Percentiles rank a stretch among this genome's conserved stretches.
phyloP scores from a whole-genome alignment of 768 basidiomycete species.

The Pleurotus platypus region DNA sequence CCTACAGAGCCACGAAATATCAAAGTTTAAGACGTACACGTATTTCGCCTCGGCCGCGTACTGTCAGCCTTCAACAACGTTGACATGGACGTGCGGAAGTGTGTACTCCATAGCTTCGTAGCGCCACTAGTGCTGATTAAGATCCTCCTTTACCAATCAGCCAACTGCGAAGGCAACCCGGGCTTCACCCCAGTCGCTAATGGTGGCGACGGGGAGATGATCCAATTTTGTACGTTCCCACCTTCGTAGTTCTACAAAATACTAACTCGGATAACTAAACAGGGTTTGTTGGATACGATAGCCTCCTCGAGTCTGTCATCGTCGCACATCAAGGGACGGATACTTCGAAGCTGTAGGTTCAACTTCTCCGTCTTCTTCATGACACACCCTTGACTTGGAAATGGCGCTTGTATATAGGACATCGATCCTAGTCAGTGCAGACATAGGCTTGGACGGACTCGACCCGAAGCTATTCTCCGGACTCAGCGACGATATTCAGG shows the following conservation, averaged over 20 bases:
- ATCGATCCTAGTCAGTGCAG: slow-evolving; percentile 34
- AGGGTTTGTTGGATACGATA: slow-evolving; percentile 27
- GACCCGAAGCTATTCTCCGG: slow-evolving; percentile 42
- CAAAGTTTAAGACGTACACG: slow-evolving; percentile 41
- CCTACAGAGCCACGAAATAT: slow-evolving; percentile 36
- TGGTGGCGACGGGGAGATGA: slow-evolving; percentile 37
- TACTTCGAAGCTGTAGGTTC: slow-evolving; percentile 27
- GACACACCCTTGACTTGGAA: neutral
- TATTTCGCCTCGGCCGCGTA: slow-evolving; percentile 13
- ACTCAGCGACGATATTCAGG: slow-evolving; percentile 31
- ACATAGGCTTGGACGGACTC: slow-evolving; percentile 27
- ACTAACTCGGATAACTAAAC: neutral
- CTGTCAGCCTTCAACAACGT: slow-evolving; percentile 4
- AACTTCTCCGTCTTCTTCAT: neutral
- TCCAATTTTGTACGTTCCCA: slow-evolving; percentile 34
- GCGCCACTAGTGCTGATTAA: neutral
- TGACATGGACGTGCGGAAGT: slow-evolving; percentile 12
- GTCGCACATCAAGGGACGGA: slow-evolving; percentile 45
- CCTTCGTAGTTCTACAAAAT: neutral
- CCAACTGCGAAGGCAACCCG: slow-evolving; percentile 6
- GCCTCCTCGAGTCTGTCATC: slow-evolving; percentile 30
- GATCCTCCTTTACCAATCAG: neutral
- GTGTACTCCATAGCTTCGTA: neutral
- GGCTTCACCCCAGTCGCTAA: slow-evolving; percentile 35
- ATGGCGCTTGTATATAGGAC: slow-evolving; percentile 18